Evolutionary conservation across 805 yeast species (phyloP), one percentile per base, ranked within the genome.

Genomic region (Ascoidea tarda): DNA sequence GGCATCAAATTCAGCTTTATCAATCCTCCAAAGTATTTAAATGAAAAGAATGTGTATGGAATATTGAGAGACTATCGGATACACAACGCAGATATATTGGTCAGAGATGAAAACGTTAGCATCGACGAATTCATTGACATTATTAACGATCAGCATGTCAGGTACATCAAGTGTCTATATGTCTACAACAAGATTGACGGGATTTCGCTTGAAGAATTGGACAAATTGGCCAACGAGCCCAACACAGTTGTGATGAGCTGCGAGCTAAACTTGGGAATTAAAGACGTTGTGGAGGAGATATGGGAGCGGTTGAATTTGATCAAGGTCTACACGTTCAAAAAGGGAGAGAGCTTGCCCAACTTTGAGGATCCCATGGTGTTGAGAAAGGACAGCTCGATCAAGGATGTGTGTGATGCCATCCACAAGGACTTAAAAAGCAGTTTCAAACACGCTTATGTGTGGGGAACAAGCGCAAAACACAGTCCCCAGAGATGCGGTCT

Each of bases 401-500:
- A 84, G 58, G 88, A 82, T 58, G 87, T 91, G 33, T 91, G 99
- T 71, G 90, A 91, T 63, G 77, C 93, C 10, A 84, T 91, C 57
- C 98, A 91, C 65, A 78, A 95, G 59, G 96, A 90, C 61, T 85
- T 91, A 74, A 90, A 89, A 63, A 82, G 84, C 58, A 87, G 85
- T 62, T 91, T 93, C 74, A 87, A 89, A 65, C 89, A 90, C 65
- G 98, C 98, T 0, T 69, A 89, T 62, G 96, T 91, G 5, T 91
- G 98, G 97, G 99, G 99, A 0, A 81, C 90, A 1, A 83, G 95
- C 49, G 85, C 97, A 5, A 93, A 93, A 65, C 96, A 88, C 64
- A 87, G 91, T 44, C 98, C 98, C 4, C 99, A 91, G 63, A 91
- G 91, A 64, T 91, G 98, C 73, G 98, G 99, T 0, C 71, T 91